Percentiles rank a stretch among this genome's conserved stretches.
Evolutionary conservation across 129 eudicot genomes (phyloP).

Genomic region (Smallanthus sonchifolius): DNA sequence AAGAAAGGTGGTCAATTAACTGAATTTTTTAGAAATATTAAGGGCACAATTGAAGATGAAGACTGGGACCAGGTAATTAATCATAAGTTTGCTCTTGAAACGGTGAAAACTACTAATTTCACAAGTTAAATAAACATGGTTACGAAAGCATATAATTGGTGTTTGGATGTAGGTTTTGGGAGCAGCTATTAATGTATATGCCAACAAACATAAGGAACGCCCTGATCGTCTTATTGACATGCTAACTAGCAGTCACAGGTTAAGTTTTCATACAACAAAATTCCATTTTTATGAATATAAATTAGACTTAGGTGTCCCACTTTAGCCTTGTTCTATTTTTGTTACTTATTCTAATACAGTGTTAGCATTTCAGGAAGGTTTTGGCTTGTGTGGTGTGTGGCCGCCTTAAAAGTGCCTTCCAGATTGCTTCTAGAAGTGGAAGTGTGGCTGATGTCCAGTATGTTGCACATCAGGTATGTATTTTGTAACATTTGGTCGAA

Average conservation of each 20-base stretch:
- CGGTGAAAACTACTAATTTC: conserved; percentile 3
- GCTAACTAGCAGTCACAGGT: conserved; percentile 99
- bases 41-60: conserved; percentile 92
- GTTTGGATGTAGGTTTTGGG: conserved; percentile 73
- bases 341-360: not conserved
- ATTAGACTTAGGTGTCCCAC: not conserved
- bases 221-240: conserved; percentile 99
- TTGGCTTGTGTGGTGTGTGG: conserved; percentile 99
- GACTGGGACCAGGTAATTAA: conserved; percentile 90
- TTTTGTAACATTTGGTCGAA: not conserved
- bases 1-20: conserved; percentile 88
- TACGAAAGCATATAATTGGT: not conserved
- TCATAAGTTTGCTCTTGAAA: not conserved
- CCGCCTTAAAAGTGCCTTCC: conserved; percentile 96
- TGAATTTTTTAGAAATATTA: conserved; percentile 88
- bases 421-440: conserved; percentile 96
- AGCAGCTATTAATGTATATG: conserved; percentile 97
- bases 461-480: conserved; percentile 94
- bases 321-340: not conserved
- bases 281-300: not conserved
- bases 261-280: not conserved
- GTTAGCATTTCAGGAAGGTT: conserved; percentile 71
- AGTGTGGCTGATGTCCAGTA: conserved; percentile 99
- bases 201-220: conserved; percentile 96
- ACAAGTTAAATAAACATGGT: not conserved